Conservation (phyloP, 768 basidiomycete genomes). For the Cystofilobasidium bisporidii region DNA sequence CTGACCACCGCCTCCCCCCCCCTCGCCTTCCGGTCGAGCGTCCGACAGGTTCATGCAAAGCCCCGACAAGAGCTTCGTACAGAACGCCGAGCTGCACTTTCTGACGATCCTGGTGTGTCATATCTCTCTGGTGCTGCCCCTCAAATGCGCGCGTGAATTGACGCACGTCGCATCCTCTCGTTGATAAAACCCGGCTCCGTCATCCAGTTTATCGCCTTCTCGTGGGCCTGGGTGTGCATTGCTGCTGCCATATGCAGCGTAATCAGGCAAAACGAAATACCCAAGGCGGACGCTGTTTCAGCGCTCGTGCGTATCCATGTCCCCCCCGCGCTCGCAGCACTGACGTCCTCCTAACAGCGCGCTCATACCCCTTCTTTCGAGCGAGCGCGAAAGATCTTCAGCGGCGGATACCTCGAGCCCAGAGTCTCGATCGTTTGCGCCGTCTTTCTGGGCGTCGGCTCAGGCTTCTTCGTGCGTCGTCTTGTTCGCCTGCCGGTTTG, state of each 20-base stretch:
- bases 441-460: constrained; percentile 21
- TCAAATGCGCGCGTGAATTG: too few relatives aligned
- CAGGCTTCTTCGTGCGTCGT: constrained; percentile 15
- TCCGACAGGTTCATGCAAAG: constrained; percentile 11
- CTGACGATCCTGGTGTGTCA: constrained; percentile 16
- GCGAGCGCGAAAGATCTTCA: too few relatives aligned
- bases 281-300: not conserved
- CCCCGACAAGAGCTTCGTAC: constrained; percentile 20
- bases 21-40: too few relatives aligned
- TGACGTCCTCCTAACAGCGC: too few relatives aligned
- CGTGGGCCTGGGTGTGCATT: constrained; percentile 25
- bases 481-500: too few relatives aligned
- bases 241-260: constrained; percentile 16
- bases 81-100: constrained; percentile 19
- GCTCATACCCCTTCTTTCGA: too few relatives aligned
- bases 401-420: constrained; percentile 22
- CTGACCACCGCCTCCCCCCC: too few relatives aligned
- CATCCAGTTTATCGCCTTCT: constrained; percentile 15
- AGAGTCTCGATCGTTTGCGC: constrained; percentile 27
- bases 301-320: not conserved
- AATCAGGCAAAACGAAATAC: constrained; percentile 6
- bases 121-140: not conserved
- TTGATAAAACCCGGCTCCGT: not conserved
- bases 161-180: too few relatives aligned
- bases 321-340: not conserved